Base-by-base conservation (phyloP, 192 early-diverging fungal genomes). In the Umbelopsis ramanniana region DNA sequence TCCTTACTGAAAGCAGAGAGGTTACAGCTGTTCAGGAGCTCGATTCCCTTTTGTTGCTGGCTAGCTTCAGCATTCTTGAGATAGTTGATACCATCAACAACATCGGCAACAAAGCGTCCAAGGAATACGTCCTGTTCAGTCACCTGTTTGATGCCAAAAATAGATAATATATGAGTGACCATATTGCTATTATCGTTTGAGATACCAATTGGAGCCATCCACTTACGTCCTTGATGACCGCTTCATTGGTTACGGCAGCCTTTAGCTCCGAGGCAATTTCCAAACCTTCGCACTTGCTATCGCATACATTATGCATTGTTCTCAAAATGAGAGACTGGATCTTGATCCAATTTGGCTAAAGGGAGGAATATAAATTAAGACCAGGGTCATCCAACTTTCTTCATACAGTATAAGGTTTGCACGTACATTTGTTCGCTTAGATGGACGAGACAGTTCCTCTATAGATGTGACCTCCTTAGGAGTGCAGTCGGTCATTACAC, bases 401-500 rank as follows among this genome's bases (percentile, higher is more conserved):
- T 54, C 29, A 14, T 71, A 40, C 17, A 38, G 24, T 10, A 66
- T 57, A 43, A 7, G 8, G 24, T 46, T 26, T 22, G 24, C 66
- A 15, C 66, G 54, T 71, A 75, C 81, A 52, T 83, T 78, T 46
- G 74, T 74, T 15, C 74, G 81, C 2, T 70, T 23, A 0, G 87
- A 69, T 15, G 81, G 70, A 15, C 82, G 81, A 17, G 78, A 81
- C 21, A 84, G 35, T 40, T 77, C 70, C 68, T 86, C 81, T 17
- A 79, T 68, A 9, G 82, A 69, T 1, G 69, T 46, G 8, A 66
- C 55, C 7, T 72, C 78, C 15, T 69, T 55, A 11, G 83, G 70
- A 40, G 79, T 85, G 79, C 76, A 89, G 71, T 87, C 85, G 45
- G 80, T 74, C 84, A 95, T 84, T 17, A 92, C 88, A 9, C 69